Evolutionary conservation across 2,329 filamentous ascomycete species (phyloP), one percentile per base, ranked within the genome.

Genomic region (Cladosporium sp.): DNA sequence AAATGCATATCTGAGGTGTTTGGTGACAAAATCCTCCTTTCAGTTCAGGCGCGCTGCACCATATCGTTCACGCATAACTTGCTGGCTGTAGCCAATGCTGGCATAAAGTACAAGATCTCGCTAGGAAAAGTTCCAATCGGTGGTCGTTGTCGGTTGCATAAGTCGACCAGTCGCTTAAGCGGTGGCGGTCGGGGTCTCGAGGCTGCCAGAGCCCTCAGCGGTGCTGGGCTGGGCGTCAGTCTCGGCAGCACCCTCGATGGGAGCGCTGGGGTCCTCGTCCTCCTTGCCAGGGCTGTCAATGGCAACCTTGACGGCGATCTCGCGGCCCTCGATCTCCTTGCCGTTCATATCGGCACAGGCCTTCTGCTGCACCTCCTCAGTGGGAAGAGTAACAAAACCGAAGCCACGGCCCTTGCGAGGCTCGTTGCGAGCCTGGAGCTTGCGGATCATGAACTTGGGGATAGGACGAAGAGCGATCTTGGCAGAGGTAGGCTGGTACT

Each of bases 401-500:
- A 99, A 99, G 72, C 95, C 95, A 85, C 95, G 95, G 69, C 95
- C 95, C 90, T 99, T 99, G 85, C 95, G 95, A 76, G 94, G 90
- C 85, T 99, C 95, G 78, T 93, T 93, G 79, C 95, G 94, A 76
- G 94, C 93, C 84, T 97, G 93, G 70, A 99, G 92, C 88, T 99
- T 99, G 90, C 97, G 97, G 84, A 99, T 95, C 95, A 99, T 99
- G 86, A 98, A 99, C 76, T 94, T 93, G 74, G 95, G 95, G 74
- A 99, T 99, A 62, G 95, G 95, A 76, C 95, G 94, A 74, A 99
- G 92, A 72, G 95, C 95, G 78, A 99, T 98, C 89, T 98, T 99
- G 81, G 95, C 94, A 71, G 93, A 96, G 74, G 90, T 90, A 69
- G 95, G 95, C 78, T 93, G 87, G 85, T 97, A 99, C 70, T 88